Base-by-base conservation (phyloP, 176 grass and related monocot genomes). In the Otatea glauca region DNA sequence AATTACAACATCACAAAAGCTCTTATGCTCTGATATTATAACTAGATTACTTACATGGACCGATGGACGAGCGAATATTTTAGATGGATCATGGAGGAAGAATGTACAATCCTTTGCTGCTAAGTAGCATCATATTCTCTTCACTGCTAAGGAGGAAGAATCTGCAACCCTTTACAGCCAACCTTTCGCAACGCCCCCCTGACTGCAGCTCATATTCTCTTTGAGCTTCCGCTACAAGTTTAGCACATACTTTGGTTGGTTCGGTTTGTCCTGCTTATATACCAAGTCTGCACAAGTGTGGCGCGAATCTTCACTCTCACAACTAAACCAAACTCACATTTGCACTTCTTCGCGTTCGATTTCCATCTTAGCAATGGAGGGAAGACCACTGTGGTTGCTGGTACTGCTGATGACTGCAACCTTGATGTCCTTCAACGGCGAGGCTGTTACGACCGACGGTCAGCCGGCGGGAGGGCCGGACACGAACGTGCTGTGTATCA, bases 401-500 rank as follows among this genome's bases (percentile, higher is more conserved):
- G 9, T 9, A 12, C 1, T 64, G 34, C 5, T 67, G 39, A 1
- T 76, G 15, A 5, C 79, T 23, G 48, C 27, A 45, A n/a, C 74
- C 58, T 17, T 44, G 41, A 27, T 48, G 48, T 79, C 45, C 59
- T n/a, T 41, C 16, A 7, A 23, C 18, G 49, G 70, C n/a, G 70
- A 41, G 45, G 56, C 48, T 20, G 60, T 10, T 4, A 23, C 0
- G n/a, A 50, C 70, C 7, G 50, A 59, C 48, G 86, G 14, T 9
- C 74, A 73, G 76, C 29, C 65, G 68, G 41, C 45, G 54, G 24
- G 14, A 25, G 68, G 17, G 34, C 7, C 56, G 53, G 87, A 92
- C 84, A 92, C 76, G 29, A 86, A 39, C 90, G 84, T 88, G 61
- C 42, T 92, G 37, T 95, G 93, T 88, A 29, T 89, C 70, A 95